Evolutionary conservation across 345 rosid species (phyloP).

Genomic region (Odontarrhena argentea): DNA sequence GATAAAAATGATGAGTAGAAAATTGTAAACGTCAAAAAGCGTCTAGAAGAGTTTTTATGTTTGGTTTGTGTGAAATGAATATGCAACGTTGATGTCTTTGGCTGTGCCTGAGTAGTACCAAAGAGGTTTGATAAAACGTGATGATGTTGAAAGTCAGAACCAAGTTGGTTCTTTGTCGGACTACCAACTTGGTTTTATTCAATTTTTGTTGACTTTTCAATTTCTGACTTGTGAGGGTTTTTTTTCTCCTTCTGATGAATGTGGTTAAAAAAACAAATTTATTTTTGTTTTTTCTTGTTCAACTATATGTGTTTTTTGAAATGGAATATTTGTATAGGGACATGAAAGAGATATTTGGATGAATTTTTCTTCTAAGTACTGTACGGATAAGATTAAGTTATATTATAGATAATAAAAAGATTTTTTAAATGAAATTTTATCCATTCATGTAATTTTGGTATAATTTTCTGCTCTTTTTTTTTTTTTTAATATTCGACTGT

Average conservation of each 20-base stretch:
- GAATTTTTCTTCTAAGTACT: neutral
- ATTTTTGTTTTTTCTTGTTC: slow-evolving; percentile 21
- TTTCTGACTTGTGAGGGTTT: neutral
- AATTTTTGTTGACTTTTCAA: slow-evolving; percentile 40
- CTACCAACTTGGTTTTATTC: slow-evolving; percentile 21
- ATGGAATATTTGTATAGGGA: neutral
- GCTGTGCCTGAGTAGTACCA: neutral
- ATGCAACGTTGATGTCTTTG: slow-evolving; percentile 15
- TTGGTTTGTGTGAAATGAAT: slow-evolving; percentile 22
- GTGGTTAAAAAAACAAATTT: neutral
- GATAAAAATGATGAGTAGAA: slow-evolving; percentile 7
- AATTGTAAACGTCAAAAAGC: slow-evolving; percentile 11
- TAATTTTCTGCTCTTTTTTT: too few relatives aligned
- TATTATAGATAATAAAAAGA: neutral
- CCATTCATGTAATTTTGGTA: too few relatives aligned
- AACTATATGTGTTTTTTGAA: slow-evolving; percentile 1
- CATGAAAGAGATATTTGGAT: neutral
- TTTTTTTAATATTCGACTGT: too few relatives aligned
- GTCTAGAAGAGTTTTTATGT: slow-evolving; percentile 26
- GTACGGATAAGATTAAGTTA: neutral
- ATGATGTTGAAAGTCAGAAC: slow-evolving; percentile 35
- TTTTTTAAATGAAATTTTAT: too few relatives aligned
- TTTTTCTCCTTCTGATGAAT: neutral
- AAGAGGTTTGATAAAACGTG: slow-evolving; percentile 17
- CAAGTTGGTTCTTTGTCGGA: slow-evolving; percentile 36